Conservation (phyloP, 305 asterid species). For the Withania somnifera region DNA sequence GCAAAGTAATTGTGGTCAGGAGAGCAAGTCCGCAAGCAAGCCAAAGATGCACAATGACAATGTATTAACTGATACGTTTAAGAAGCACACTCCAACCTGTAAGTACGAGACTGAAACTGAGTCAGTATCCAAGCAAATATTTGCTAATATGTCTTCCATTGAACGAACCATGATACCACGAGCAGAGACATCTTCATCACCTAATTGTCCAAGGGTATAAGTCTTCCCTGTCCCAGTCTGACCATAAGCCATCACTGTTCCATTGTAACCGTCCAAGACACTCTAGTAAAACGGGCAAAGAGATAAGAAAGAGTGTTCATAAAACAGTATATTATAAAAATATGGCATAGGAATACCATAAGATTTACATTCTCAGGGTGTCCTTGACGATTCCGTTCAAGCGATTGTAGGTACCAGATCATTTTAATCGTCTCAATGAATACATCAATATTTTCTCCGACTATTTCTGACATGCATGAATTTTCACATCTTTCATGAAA, state of each 20-base stretch:
- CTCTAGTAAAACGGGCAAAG: conserved; percentile 38
- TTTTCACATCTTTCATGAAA: background rate
- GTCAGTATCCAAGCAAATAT: conserved; percentile 65
- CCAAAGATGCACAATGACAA: conserved; percentile 1
- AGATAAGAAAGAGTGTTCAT: background rate
- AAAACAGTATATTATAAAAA: background rate
- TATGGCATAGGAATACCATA: background rate
- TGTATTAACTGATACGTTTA: background rate
- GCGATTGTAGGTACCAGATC: background rate
- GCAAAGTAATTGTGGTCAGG: background rate
- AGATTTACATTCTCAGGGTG: background rate
- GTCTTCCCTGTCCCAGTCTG: conserved; percentile 99
- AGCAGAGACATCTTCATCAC: conserved; percentile 94
- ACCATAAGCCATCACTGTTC: conserved; percentile 99
- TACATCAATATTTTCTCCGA: background rate
- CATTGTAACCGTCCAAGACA: conserved; percentile 94
- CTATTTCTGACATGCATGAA: background rate
- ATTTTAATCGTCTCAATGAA: background rate
- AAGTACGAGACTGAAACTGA: conserved; percentile 74
- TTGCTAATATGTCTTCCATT: conserved; percentile 90
- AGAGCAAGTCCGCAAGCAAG: background rate
- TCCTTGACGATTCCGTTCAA: background rate
- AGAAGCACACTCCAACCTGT: conserved; percentile 49
- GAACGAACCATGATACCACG: conserved; percentile 99
- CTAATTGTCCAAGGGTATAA: conserved; percentile 87